Evolutionary conservation across 495 filamentous ascomycete species (phyloP), one percentile per base, ranked within the genome.

Genomic region (Pyronema domesticum): DNA sequence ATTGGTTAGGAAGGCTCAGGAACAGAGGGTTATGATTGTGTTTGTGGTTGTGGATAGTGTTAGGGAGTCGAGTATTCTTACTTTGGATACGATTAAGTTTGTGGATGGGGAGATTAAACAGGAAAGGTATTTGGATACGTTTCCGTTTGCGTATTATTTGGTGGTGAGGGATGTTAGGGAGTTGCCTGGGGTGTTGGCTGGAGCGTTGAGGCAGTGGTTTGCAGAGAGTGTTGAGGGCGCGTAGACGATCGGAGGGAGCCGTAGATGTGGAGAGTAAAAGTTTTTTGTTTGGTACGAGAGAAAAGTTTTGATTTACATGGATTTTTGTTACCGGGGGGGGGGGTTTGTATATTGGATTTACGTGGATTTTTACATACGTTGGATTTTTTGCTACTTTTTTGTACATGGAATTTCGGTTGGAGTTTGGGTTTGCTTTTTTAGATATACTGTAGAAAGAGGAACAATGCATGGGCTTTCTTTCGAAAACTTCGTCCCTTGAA

Each of bases 1-100:
- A 15, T 74, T 96, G 18, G 79, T 96, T 4, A 71, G 91, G 6
- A 81, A 87, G 61, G 89, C 91, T 3, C 79, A 85, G 59, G 89
- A 95, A 67, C 86, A 95, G 68, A 73, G 86, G 8, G 89, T 99
- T 61, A 95, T 99, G 91, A 81, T 96, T 51, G 88, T 99, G 0
- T 99, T 96, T 60, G 82, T 99, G 46, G 82, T 99, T 57, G 82
- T 98, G 58, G 91, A 98, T 71, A 80, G 87, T 36, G 74, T 81
- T 6, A 73, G 74, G 56, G 69, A 71, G 44, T 66, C 71, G 18
- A 76, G 70, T 44, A 89, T 95, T 55, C 65, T 94, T 58, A 83
- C 93, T 61, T 73, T 95, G 61, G 84, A 79, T 58, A 77, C 83
- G 63, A 87, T 85, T 17, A 76, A 76, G 67, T 93, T 94, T 59